Evolutionary conservation across 768 basidiomycete genomes (phyloP).

Genomic region (Cyclocybe cylindracea): DNA sequence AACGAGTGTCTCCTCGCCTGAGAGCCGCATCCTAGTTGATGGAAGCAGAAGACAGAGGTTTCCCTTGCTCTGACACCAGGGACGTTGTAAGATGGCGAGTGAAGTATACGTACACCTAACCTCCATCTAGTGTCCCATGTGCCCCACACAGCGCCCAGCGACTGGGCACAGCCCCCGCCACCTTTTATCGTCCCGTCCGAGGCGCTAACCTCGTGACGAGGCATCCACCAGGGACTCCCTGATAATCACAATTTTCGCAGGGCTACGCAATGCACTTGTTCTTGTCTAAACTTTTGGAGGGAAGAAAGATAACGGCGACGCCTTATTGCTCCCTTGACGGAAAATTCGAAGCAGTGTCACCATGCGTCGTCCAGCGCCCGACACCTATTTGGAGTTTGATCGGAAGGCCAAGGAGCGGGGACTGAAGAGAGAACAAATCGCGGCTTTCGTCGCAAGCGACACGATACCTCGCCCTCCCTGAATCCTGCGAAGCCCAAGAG

Average conservation of each 20-base stretch:
- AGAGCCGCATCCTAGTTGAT: constrained; percentile 14
- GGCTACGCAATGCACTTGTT: constrained; percentile 62
- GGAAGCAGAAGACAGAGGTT: neutral
- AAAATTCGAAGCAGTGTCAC: constrained; percentile 72
- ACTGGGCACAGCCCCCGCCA: neutral
- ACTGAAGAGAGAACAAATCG: constrained; percentile 34
- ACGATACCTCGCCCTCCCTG: constrained; percentile 39
- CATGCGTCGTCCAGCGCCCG: constrained; percentile 40
- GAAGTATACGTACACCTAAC: too few relatives aligned
- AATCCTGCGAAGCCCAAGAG: constrained; percentile 57
- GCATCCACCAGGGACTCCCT: neutral
- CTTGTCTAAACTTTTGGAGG: constrained; percentile 76
- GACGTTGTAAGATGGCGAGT: too few relatives aligned
- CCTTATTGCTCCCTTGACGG: constrained; percentile 59
- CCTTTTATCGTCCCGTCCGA: constrained; percentile 13
- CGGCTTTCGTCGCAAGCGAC: constrained; percentile 49
- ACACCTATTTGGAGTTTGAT: constrained; percentile 37
- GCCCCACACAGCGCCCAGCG: too few relatives aligned
- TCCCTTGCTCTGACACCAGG: too few relatives aligned
- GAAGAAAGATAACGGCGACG: constrained; percentile 63
- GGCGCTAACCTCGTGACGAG: constrained; percentile 18
- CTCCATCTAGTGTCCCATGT: too few relatives aligned
- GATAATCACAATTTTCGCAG: constrained; percentile 10
- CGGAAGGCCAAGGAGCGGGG: constrained; percentile 23
- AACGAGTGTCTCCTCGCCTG: constrained; percentile 17